Base-by-base conservation (phyloP, 2,329 filamentous ascomycete genomes). In the Clonostachys solani region DNA sequence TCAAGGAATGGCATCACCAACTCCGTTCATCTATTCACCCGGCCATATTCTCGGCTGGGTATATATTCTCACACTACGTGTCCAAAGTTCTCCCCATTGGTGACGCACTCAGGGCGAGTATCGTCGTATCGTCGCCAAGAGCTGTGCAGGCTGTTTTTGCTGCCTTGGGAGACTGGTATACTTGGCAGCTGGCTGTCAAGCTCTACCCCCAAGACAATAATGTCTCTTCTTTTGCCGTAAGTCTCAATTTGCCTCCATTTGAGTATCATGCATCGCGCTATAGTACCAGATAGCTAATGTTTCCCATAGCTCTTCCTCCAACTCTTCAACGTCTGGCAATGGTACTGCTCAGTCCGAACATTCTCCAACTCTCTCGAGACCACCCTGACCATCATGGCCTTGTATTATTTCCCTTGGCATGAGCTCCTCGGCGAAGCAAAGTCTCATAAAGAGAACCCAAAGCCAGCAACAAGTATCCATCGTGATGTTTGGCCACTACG, bases 351-450 rank as follows among this genome's bases (percentile, higher is more conserved):
- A 2, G 92, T 91, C 0, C 81, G 94, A 42, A 96, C 94, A 1
- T 86, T 99, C 60, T 96, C 92, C 47, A 99, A 99, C 68, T 94
- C 86, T 45, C 73, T 97, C 5, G 94, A 99, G 72, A 90, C 87
- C n/a, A 88, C 87, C 1, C 70, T 99, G 55, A 96, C 92, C 5
- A 75, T 87, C 49, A 75, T 83, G 57, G 92, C 91, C 2, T 72
- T 97, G 42, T 83, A 83, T 61, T 81, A 84, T 56, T 97, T 90
- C 88, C 92, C 94, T 12, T 97, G 94, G 92, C 73, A 81, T 48
- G 77, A 89, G 65, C 73, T 89, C 65, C 73, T 84, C 36, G 63
- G 68, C 38, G 65, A 67, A 41, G 60, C 65, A 9, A 59, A 64
- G 17, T 54, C 60, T 8, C 60, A 62, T 44, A 74, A 74, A 57